phyloP scores from a whole-genome alignment of 495 filamentous ascomycete genomes.

The Lasiosphaeris hirsuta region DNA sequence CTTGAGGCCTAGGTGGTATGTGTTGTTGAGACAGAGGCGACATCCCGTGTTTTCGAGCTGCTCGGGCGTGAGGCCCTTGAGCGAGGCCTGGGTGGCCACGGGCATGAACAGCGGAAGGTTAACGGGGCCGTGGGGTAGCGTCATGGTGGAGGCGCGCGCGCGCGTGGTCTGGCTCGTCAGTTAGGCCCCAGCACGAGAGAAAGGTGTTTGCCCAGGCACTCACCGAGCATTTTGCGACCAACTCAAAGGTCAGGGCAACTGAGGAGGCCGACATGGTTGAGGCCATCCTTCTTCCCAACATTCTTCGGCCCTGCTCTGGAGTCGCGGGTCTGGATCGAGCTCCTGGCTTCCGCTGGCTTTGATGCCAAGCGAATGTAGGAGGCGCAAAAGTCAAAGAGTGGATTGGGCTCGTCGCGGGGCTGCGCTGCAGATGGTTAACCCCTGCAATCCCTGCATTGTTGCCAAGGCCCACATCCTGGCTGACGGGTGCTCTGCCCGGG shows the following conservation, averaged over 20 bases:
- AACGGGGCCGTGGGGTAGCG: conserved; percentile 87
- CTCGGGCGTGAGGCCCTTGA: conserved; percentile 91
- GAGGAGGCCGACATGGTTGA: conserved; percentile 43
- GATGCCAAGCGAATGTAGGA: too few relatives aligned
- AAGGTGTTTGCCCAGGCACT: conserved; percentile 23
- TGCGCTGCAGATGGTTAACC: too few relatives aligned
- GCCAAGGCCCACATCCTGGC: too few relatives aligned
- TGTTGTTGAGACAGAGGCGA: conserved; percentile 91
- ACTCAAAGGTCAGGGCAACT: conserved; percentile 72
- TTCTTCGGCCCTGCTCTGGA: conserved; percentile 9
- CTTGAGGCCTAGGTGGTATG: conserved; percentile 93
- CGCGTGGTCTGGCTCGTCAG: conserved; percentile 71
- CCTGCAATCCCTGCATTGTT: too few relatives aligned
- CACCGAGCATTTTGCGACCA: conserved; percentile 81
- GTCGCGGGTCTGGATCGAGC: too few relatives aligned
- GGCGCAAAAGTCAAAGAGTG: too few relatives aligned
- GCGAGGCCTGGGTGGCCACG: conserved; percentile 92
- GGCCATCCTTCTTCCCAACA: conserved; percentile 44
- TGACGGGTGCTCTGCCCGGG: too few relatives aligned
- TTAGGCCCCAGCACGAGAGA: neutral
- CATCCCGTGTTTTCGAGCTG: conserved; percentile 87
- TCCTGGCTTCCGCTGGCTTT: neutral
- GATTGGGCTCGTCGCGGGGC: too few relatives aligned
- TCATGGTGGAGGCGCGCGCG: conserved; percentile 86
- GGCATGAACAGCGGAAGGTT: conserved; percentile 95